Percentiles rank a stretch among this genome's conserved stretches.
Evolutionary conservation across 331 rosid species (phyloP).

Genomic region (Ulmus americana): DNA sequence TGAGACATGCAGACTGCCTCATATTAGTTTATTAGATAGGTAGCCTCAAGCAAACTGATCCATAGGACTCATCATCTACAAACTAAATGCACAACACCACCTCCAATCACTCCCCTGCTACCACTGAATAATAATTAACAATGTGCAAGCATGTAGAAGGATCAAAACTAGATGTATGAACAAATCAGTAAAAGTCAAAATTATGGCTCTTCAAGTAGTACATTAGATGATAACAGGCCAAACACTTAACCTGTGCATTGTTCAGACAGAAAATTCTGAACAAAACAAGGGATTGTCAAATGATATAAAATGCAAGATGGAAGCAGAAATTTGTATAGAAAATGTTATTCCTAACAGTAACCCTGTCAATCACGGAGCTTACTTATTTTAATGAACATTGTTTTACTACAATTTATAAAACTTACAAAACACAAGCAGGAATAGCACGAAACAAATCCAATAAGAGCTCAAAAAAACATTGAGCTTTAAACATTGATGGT

Average conservation of each 20-base stretch:
- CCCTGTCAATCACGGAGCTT: neutral
- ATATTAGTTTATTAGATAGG: too few relatives aligned
- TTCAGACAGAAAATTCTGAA: neutral
- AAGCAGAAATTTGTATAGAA: neutral
- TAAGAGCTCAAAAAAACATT: neutral
- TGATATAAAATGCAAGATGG: neutral
- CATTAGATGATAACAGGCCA: neutral
- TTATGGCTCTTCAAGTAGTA: too few relatives aligned
- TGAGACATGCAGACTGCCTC: too few relatives aligned
- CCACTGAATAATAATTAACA: neutral
- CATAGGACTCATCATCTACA: too few relatives aligned
- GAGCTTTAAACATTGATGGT: neutral
- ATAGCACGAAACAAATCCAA: slow-evolving; percentile 2
- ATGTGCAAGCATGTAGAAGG: neutral
- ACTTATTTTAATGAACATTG: neutral
- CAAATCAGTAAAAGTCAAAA: neutral
- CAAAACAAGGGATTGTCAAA: neutral
- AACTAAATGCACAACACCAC: too few relatives aligned
- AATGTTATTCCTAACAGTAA: neutral
- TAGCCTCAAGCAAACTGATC: too few relatives aligned
- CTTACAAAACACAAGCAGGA: slow-evolving; percentile 1
- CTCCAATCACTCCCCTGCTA: too few relatives aligned
- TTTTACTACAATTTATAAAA: neutral
- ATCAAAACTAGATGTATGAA: neutral
- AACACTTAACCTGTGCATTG: neutral